Evolutionary conservation across 148 eudicot species (phyloP).

Genomic region (Camellia lanceoleosa): DNA sequence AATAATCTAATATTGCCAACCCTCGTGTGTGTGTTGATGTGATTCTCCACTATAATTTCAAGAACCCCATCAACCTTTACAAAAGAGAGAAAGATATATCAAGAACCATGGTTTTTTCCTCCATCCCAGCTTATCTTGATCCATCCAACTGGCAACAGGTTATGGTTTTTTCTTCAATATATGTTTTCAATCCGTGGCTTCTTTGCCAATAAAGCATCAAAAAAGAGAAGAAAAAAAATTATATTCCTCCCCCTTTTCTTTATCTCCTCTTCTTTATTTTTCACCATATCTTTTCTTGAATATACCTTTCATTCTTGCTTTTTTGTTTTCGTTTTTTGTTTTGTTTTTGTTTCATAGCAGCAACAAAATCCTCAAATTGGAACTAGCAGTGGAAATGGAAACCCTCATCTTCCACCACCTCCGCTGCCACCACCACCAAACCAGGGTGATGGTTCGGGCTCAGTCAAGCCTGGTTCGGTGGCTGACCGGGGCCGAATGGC

Average conservation of each 20-base stretch:
- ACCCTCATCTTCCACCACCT: slow-evolving; percentile 26
- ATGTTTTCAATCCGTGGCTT: slow-evolving; percentile 23
- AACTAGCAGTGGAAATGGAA: slow-evolving; percentile 18
- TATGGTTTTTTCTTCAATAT: slow-evolving; percentile 21
- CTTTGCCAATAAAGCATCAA: slow-evolving; percentile 30
- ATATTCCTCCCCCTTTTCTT: slow-evolving; percentile 38
- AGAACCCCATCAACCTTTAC: slow-evolving; percentile 51
- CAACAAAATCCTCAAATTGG: slow-evolving; percentile 38
- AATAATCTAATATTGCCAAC: not conserved
- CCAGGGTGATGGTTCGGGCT: slow-evolving; percentile 23
- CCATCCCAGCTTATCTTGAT: slow-evolving; percentile 71
- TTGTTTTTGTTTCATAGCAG: slow-evolving; percentile 16
- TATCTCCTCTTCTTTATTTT: slow-evolving; percentile 16
- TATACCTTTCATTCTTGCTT: slow-evolving; percentile 36
- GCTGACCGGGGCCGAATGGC: slow-evolving; percentile 64
- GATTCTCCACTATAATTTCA: slow-evolving; percentile 56
- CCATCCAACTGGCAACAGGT: slow-evolving; percentile 70
- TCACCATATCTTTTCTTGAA: slow-evolving; percentile 34
- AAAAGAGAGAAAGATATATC: slow-evolving; percentile 37
- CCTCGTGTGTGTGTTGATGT: slow-evolving; percentile 28
- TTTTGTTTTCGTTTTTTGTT: not conserved
- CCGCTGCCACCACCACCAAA: slow-evolving; percentile 23
- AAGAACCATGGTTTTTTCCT: slow-evolving; percentile 62
- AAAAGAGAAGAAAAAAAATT: slow-evolving; percentile 19
- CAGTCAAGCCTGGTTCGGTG: slow-evolving; percentile 65